Conservation (phyloP, 176 grass and related monocot species). For the Oropetium thomaeum region DNA sequence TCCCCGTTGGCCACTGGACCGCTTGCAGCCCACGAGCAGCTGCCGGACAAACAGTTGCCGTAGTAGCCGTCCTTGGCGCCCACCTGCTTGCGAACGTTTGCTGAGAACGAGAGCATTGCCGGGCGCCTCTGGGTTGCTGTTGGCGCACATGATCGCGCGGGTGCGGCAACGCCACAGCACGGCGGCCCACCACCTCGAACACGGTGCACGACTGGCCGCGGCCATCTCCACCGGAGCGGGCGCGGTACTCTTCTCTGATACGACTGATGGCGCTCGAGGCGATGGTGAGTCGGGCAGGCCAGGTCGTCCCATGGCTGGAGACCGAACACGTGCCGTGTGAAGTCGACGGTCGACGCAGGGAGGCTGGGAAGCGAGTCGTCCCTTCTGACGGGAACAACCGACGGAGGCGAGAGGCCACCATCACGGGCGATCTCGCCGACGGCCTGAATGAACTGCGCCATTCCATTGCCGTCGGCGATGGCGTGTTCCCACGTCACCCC, state of each 20-base stretch:
- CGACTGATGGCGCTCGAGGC: background rate
- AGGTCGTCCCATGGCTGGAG: no score
- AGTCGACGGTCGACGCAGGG: no score
- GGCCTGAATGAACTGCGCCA: constrained; percentile 35
- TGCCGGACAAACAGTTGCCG: background rate
- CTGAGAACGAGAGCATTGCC: background rate
- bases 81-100: background rate
- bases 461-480: constrained; percentile 13
- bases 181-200: background rate
- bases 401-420: background rate
- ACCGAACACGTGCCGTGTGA: no score
- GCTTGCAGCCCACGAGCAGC: no score
- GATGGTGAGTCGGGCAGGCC: no score
- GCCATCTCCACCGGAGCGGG: no score
- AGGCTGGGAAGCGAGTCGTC: constrained; percentile 10
- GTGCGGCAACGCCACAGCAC: background rate
- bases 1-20: background rate
- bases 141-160: background rate
- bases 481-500: constrained; percentile 19
- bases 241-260: background rate
- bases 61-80: background rate
- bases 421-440: constrained; percentile 23
- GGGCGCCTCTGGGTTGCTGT: background rate
- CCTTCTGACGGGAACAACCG: constrained; percentile 8
- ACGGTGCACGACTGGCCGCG: background rate